Evolutionary conservation across 1,284 basidiomycete genomes (phyloP), one percentile per base, ranked within the genome.

Genomic region (Hortiboletus rubellus): DNA sequence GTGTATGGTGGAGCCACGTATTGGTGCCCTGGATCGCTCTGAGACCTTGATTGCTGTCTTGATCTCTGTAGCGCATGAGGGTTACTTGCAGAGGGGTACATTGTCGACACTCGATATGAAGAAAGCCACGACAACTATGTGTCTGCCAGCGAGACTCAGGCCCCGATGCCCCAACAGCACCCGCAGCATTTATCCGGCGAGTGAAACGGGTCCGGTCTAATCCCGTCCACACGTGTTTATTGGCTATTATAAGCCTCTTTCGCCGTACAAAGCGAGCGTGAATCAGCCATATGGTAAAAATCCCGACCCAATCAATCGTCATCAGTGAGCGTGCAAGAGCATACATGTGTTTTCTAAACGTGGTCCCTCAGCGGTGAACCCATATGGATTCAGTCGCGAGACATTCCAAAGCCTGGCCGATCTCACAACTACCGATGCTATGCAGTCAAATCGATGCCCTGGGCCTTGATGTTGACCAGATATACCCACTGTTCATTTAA

Each of bases 1-100:
- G 58, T 60, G 53, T 72, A 66, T 1, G 69, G 71, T 12, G 64
- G 68, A 11, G 50, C 45, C 27, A 63, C 56, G 45, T 60, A 58
- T 0, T 57, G 12, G n/a, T 67, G 59, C 22, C 61, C 63, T 34
- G 71, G 66, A 46, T 71, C 72, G 50, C 70, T 69, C 7, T 58
- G 56, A 22, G 62, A n/a, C 34, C 62, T 58, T 34, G 57, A 63
- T 0, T 7, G 27, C 27, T 57, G 60, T 31, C 47, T 59, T n/a
- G 69, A 52, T 43, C 54, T 54, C 31, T 56, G 54, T 44, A 58
- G 52, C 17, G 52, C 17, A 46, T 43, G 67, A 44, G 55, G 43
- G 8, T 50, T 46, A n/a, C 30, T 37, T 27, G 50, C 42, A 44
- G 66, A 50, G 48, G 52, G 14, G 51, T 63, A 51, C 67, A 66